Evolutionary conservation across 2,329 filamentous ascomycete species (phyloP).

Genomic region (Aspergillus uvarum): DNA sequence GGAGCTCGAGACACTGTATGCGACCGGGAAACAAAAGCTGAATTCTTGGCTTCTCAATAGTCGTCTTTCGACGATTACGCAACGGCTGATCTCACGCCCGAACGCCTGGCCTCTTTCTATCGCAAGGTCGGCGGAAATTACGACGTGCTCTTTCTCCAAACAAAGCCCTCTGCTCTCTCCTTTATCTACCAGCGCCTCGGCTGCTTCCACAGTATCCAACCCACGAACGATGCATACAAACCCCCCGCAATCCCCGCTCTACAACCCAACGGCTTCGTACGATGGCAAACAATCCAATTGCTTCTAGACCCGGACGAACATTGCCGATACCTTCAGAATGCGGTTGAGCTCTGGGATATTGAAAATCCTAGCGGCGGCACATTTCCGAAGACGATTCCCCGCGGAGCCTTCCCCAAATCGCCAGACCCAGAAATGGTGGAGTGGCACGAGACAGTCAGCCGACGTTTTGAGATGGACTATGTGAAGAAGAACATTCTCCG

Average conservation of each 20-base stretch:
- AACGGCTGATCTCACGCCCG: constrained; percentile 53
- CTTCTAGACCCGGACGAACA: constrained; percentile 86
- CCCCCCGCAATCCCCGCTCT: constrained; percentile 78
- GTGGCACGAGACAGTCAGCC: constrained; percentile 80
- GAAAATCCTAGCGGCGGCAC: constrained; percentile 63
- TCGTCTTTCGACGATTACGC: constrained; percentile 33
- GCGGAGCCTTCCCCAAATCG: constrained; percentile 67
- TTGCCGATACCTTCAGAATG: constrained; percentile 76
- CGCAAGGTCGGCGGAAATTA: constrained; percentile 72
- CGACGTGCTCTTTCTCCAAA: constrained; percentile 75
- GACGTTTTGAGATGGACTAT: constrained; percentile 65
- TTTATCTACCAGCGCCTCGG: constrained; percentile 91
- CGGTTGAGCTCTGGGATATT: constrained; percentile 74
- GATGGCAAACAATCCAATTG: constrained; percentile 91
- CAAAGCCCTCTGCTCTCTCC: constrained; percentile 71
- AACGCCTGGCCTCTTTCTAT: constrained; percentile 76
- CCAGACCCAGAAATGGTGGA: constrained; percentile 77
- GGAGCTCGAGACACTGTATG: neutral
- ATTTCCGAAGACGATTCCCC: constrained; percentile 63
- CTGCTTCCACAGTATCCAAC: constrained; percentile 83
- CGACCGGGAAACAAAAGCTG: neutral
- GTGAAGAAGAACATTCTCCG: constrained; percentile 40
- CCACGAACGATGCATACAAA: constrained; percentile 66
- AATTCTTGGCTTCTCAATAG: constrained; percentile 9
- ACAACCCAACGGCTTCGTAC: constrained; percentile 79